Evolutionary conservation across 306 rosid genomes (phyloP).

Genomic region (Medicago truncatula): DNA sequence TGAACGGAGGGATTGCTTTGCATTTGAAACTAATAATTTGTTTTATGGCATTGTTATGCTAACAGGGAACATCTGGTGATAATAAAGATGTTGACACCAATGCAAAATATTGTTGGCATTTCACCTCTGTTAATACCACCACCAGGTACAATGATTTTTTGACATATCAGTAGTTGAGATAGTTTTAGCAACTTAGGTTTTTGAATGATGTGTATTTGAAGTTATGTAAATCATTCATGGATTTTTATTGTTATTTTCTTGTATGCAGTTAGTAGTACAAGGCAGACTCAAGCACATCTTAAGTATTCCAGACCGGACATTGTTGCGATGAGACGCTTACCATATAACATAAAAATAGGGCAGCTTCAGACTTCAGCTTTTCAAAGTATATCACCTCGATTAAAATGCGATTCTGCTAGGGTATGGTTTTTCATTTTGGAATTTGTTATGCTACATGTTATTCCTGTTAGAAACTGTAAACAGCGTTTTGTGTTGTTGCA

Average conservation of each 20-base stretch:
- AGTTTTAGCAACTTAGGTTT: slow-evolving; percentile 12
- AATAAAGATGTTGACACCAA: slow-evolving; percentile 41
- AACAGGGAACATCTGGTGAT: slow-evolving; percentile 16
- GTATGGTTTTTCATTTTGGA: slow-evolving; percentile 15
- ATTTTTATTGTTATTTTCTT: slow-evolving; percentile 17
- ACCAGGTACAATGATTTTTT: slow-evolving; percentile 52
- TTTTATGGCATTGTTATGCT: slow-evolving; percentile 3
- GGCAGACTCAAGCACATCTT: slow-evolving; percentile 17
- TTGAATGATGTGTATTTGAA: slow-evolving; percentile 7
- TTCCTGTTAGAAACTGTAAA: not conserved
- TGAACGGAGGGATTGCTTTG: no score
- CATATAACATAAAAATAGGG: slow-evolving; percentile 46
- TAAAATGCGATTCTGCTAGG: not conserved
- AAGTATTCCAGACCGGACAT: slow-evolving; percentile 39
- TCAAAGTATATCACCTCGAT: slow-evolving; percentile 41
- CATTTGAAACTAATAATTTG: not conserved
- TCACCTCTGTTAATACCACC: slow-evolving; percentile 24
- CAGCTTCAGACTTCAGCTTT: slow-evolving; percentile 36
- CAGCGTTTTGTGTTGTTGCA: slow-evolving; percentile 1
- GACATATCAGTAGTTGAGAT: not conserved
- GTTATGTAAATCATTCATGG: slow-evolving; percentile 18
- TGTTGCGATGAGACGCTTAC: slow-evolving; percentile 42
- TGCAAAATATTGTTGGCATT: slow-evolving; percentile 47
- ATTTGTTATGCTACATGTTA: slow-evolving; percentile 5
- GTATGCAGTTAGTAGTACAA: slow-evolving; percentile 39